Evolutionary conservation across 768 basidiomycete genomes (phyloP).

Genomic region (Lactarius deliciosus): DNA sequence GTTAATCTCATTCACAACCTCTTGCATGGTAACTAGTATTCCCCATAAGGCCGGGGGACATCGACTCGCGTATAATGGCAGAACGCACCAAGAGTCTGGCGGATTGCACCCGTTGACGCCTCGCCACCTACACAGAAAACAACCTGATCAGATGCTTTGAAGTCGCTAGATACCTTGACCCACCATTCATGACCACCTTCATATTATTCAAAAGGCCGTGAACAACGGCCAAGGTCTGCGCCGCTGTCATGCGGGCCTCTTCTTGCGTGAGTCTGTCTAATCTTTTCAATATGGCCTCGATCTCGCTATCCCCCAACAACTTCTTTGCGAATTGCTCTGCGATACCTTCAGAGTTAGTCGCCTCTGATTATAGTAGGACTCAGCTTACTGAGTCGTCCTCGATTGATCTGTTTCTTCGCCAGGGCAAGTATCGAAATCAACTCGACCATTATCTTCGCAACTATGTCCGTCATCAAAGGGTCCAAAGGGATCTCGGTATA

Average conservation of each 20-base stretch:
- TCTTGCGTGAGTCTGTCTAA: conserved; percentile 19
- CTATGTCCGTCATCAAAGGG: conserved; percentile 7
- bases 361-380: background rate
- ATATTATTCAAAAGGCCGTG: conserved; percentile 13
- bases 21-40: background rate
- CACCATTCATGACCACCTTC: conserved; percentile 18
- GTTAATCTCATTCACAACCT: too few relatives aligned
- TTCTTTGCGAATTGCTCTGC: conserved; percentile 12
- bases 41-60: background rate
- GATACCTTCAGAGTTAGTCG: background rate
- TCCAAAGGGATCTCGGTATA: conserved; percentile 1
- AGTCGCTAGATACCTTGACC: background rate
- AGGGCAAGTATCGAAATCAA: conserved; percentile 13
- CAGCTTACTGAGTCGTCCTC: conserved; percentile 12
- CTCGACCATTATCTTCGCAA: conserved; percentile 16
- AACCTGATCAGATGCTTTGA: background rate
- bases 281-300: conserved; percentile 2
- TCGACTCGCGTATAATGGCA: background rate
- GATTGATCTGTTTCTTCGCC: conserved; percentile 5
- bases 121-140: background rate
- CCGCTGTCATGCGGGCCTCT: conserved; percentile 2
- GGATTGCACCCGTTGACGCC: background rate
- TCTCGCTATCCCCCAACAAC: conserved; percentile 7
- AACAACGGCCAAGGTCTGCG: conserved; percentile 11
- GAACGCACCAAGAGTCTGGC: background rate